A percentile compares a stretch with the other conserved stretches of the same genome.
Evolutionary conservation across 2,329 filamentous ascomycete species (phyloP).

Genomic region (Calonectria hawksworthii): DNA sequence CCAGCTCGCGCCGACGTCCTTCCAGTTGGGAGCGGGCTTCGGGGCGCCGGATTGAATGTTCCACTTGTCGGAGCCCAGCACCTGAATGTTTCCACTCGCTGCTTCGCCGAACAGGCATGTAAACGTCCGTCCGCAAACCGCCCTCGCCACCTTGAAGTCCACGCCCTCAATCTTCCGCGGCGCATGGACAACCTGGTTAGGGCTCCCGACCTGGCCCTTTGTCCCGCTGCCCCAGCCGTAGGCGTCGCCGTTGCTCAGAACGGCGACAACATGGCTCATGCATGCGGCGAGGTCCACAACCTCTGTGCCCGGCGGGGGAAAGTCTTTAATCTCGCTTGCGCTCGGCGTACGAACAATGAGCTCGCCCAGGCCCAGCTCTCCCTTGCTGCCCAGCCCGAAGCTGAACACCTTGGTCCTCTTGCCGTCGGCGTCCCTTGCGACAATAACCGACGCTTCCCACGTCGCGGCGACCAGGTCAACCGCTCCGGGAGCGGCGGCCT

Average conservation of each 20-base stretch:
- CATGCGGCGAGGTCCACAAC: slow-evolving; percentile 78
- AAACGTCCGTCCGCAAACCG: slow-evolving; percentile 87
- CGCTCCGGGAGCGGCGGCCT: slow-evolving; percentile 44
- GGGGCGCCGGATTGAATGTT: slow-evolving; percentile 72
- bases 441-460: slow-evolving; percentile 81
- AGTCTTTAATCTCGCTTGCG: slow-evolving; percentile 67
- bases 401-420: slow-evolving; percentile 68
- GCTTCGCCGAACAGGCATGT: slow-evolving; percentile 77
- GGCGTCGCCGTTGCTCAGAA: slow-evolving; percentile 81
- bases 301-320: slow-evolving; percentile 72
- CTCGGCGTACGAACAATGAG: slow-evolving; percentile 63
- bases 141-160: slow-evolving; percentile 74
- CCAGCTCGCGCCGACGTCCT: slow-evolving; percentile 84
- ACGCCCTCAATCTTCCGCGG: slow-evolving; percentile 73
- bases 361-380: slow-evolving; percentile 78
- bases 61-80: slow-evolving; percentile 86
- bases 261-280: slow-evolving; percentile 82
- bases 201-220: slow-evolving; percentile 84
- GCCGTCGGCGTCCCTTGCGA: slow-evolving; percentile 60
- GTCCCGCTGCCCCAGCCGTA: slow-evolving; percentile 92
- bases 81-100: slow-evolving; percentile 68
- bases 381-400: slow-evolving; percentile 77
- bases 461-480: slow-evolving; percentile 74
- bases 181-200: slow-evolving; percentile 64
- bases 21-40: slow-evolving; percentile 68